Percentiles rank a stretch among this genome's conserved stretches.
Conservation (phyloP, 176 grass and related monocot species). For the Echinochloa phyllopogon region DNA sequence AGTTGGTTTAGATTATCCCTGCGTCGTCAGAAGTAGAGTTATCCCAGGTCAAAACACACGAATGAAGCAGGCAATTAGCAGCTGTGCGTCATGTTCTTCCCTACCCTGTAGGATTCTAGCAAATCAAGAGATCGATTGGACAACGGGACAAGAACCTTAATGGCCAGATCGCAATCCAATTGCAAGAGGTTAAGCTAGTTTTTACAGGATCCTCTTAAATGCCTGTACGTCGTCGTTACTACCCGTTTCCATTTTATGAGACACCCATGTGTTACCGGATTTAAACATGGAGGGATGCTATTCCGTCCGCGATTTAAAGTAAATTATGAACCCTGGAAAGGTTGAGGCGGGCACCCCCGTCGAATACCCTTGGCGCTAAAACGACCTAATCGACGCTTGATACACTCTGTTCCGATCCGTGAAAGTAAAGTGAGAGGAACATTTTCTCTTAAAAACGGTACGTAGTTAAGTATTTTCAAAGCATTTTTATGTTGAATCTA, state of each 20-base stretch:
- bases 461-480: too few species aligned
- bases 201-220: conserved; percentile 17
- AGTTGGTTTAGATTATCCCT: conserved; percentile 16
- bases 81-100: not conserved
- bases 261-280: too few species aligned
- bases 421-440: too few species aligned
- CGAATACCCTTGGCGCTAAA: too few species aligned
- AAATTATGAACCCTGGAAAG: too few species aligned
- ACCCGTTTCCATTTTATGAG: not conserved
- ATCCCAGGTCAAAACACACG: conserved; percentile 19
- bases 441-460: too few species aligned
- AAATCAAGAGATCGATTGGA: not conserved
- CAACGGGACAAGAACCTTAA: conserved; percentile 37
- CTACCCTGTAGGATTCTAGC: not conserved
- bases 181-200: conserved; percentile 18
- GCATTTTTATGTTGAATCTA: too few species aligned
- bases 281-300: too few species aligned
- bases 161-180: conserved; percentile 33
- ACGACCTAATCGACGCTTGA: too few species aligned
- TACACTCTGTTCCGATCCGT: too few species aligned
- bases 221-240: not conserved
- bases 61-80: conserved; percentile 6
- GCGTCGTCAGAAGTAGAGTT: not conserved
- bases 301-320: too few species aligned
- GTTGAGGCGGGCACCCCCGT: too few species aligned